Evolutionary conservation across 2,329 filamentous ascomycete species (phyloP).

Genomic region (Colletotrichum zoysiae): DNA sequence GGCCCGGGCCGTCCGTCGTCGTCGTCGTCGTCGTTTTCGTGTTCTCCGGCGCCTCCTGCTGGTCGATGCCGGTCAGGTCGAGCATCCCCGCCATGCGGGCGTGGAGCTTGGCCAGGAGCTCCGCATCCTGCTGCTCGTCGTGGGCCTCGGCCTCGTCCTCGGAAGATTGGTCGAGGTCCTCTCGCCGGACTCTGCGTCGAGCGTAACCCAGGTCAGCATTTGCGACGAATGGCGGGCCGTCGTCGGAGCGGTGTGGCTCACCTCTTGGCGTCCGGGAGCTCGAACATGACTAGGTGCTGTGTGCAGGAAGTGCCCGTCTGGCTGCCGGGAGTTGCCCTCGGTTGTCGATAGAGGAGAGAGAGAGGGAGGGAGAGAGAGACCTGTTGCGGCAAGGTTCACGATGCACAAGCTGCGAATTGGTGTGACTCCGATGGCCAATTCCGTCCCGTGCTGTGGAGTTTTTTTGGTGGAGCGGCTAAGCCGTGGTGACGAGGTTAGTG

Average conservation of each 20-base stretch:
- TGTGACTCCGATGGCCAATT: slow-evolving; percentile 12
- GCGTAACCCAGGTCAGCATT: slow-evolving; percentile 7
- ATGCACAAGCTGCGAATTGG: not conserved
- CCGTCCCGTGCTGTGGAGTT: slow-evolving; percentile 11
- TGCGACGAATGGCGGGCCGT: not conserved
- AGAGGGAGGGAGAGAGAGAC: not conserved
- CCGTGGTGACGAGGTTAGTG: slow-evolving; percentile 3
- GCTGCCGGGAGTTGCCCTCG: not conserved
- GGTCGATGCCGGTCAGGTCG: slow-evolving; percentile 52
- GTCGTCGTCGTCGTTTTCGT: slow-evolving; percentile 21
- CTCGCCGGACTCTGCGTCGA: slow-evolving; percentile 63
- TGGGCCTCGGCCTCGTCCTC: slow-evolving; percentile 46
- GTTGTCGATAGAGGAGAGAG: not conserved
- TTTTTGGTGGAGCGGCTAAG: slow-evolving; percentile 3
- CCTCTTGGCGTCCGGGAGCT: slow-evolving; percentile 66
- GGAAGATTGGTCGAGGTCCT: slow-evolving; percentile 60
- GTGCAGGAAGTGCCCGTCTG: not conserved
- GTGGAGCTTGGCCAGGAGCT: slow-evolving; percentile 59
- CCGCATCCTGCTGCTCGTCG: slow-evolving; percentile 52
- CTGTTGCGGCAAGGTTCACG: not conserved
- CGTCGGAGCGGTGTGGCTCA: slow-evolving; percentile 46
- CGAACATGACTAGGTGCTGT: slow-evolving; percentile 58
- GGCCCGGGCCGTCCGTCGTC: slow-evolving; percentile 34
- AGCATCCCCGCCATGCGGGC: slow-evolving; percentile 63
- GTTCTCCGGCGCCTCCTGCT: not conserved